Evolutionary conservation across 148 eudicot species (phyloP).

Genomic region (Rhododendron henanense): DNA sequence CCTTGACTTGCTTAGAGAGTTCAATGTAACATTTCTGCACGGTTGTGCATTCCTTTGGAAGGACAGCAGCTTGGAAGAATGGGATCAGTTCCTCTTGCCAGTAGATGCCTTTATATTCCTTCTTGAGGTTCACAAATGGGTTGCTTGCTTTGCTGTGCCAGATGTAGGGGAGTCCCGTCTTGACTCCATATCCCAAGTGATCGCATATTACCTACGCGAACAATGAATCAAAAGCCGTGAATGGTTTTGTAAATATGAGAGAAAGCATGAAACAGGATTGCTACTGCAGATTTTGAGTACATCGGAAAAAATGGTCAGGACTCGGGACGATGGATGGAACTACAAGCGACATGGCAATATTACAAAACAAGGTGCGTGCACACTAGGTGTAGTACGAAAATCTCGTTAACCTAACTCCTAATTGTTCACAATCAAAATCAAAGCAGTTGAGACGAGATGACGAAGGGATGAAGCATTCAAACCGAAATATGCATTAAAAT

Average conservation of each 20-base stretch:
- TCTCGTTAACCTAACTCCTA: neutral
- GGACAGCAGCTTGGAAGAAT: slow-evolving; percentile 67
- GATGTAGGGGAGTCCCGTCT: slow-evolving; percentile 88
- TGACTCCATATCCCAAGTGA: slow-evolving; percentile 76
- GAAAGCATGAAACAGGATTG: neutral
- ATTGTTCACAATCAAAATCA: neutral
- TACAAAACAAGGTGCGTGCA: neutral
- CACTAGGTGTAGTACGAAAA: neutral
- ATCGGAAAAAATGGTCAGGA: neutral
- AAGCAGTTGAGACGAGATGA: neutral
- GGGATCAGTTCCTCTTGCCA: slow-evolving; percentile 94
- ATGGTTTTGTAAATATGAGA: neutral
- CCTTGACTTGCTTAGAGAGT: slow-evolving; percentile 76
- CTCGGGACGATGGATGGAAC: neutral
- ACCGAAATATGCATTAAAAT: neutral
- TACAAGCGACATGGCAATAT: neutral
- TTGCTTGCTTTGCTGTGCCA: slow-evolving; percentile 95
- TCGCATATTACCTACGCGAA: slow-evolving; percentile 74
- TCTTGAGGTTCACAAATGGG: slow-evolving; percentile 82
- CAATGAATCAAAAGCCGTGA: neutral
- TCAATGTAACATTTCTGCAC: slow-evolving; percentile 78
- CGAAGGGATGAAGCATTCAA: neutral
- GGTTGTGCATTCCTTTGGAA: slow-evolving; percentile 68
- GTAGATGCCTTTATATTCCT: slow-evolving; percentile 90
- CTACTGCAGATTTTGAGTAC: neutral